A percentile compares a stretch with the other conserved stretches of the same genome.
These are phyloP conservation scores for Saccharum hybrid DNA, from an alignment of 202 grass and related monocot species.

Conservation along the genomic window DNA sequence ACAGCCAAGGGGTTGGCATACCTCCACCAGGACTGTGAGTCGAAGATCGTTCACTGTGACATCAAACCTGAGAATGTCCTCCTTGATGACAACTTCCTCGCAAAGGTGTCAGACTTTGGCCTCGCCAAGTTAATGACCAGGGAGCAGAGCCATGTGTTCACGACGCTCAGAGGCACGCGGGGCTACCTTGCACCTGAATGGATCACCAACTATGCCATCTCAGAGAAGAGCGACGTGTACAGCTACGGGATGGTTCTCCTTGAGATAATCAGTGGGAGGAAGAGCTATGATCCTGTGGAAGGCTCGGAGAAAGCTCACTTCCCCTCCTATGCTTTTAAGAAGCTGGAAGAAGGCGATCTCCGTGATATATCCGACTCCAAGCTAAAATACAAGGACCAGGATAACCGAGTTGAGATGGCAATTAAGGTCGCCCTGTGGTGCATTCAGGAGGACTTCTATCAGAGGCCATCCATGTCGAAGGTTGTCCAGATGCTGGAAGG, in stretches of 20 bases:
- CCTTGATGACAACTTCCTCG: conserved; percentile 80
- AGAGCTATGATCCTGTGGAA: conserved; percentile 74
- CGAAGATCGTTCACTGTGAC: conserved; percentile 92
- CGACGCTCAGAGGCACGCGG: conserved; percentile 80
- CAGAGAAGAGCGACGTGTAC: conserved; percentile 95
- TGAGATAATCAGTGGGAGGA: conserved; percentile 87
- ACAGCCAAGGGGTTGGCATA: conserved; percentile 86
- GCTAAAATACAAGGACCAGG: conserved; percentile 55
- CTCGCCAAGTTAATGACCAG: conserved; percentile 98
- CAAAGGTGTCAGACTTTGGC: conserved; percentile 98
- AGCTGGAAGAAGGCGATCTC: conserved; percentile 77
- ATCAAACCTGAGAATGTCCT: conserved; percentile 98
- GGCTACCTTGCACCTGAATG: conserved; percentile 95
- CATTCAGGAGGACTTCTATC: conserved; percentile 87
- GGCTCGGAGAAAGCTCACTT: conserved; percentile 88
- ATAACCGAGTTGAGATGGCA: conserved; percentile 59
- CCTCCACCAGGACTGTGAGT: conserved; percentile 94
- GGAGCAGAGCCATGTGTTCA: conserved; percentile 98
- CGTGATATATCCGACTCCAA: conserved; percentile 62
- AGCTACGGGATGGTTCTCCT: conserved; percentile 97
- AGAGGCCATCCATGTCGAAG: conserved; percentile 84
- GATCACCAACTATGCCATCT: conserved; percentile 92
- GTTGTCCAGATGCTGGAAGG: conserved; percentile 96
- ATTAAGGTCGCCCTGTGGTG: conserved; percentile 96
- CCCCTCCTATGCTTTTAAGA: conserved; percentile 85